Conservation (phyloP, 441 rosid species). For the Breynia disticha region DNA sequence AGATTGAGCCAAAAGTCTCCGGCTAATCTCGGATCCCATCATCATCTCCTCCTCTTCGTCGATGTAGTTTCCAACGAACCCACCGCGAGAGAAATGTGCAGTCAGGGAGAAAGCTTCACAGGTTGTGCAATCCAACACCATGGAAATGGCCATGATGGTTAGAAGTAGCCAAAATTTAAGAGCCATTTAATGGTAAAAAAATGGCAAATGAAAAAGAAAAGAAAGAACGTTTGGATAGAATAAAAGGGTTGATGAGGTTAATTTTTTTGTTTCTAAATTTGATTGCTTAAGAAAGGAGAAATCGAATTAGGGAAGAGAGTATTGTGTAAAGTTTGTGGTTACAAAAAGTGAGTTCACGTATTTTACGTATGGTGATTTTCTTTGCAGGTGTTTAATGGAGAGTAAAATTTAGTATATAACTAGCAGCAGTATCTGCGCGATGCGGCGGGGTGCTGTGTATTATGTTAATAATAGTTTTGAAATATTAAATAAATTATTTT, state of each 20-base stretch:
- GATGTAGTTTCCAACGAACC: slow-evolving; percentile 3
- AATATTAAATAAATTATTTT: too few relatives aligned
- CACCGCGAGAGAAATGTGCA: neutral
- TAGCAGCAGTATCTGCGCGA: too few relatives aligned
- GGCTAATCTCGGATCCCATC: slow-evolving; percentile 11
- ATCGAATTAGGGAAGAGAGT: slow-evolving; percentile 1
- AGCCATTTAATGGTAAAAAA: slow-evolving; percentile 3
- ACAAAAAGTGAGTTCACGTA: slow-evolving; percentile 4
- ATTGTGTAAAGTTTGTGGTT: slow-evolving; percentile 3
- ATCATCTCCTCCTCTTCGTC: slow-evolving; percentile 6
- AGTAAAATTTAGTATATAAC: too few relatives aligned
- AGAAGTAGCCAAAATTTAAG: slow-evolving; percentile 8
- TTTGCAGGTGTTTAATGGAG: too few relatives aligned
- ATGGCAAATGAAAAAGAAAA: neutral
- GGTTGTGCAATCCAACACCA: neutral
- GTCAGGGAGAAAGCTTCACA: neutral
- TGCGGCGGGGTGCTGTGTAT: too few relatives aligned
- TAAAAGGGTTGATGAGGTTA: too few relatives aligned
- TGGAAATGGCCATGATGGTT: slow-evolving; percentile 3
- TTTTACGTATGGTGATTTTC: slow-evolving; percentile 1
- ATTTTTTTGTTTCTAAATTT: neutral
- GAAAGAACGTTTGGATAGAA: too few relatives aligned
- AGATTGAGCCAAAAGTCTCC: slow-evolving; percentile 1
- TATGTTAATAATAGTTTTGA: too few relatives aligned
- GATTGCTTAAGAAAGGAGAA: slow-evolving; percentile 10